Conservation (phyloP, 768 basidiomycete genomes). For the Tylopilus vinaceipallidus region DNA sequence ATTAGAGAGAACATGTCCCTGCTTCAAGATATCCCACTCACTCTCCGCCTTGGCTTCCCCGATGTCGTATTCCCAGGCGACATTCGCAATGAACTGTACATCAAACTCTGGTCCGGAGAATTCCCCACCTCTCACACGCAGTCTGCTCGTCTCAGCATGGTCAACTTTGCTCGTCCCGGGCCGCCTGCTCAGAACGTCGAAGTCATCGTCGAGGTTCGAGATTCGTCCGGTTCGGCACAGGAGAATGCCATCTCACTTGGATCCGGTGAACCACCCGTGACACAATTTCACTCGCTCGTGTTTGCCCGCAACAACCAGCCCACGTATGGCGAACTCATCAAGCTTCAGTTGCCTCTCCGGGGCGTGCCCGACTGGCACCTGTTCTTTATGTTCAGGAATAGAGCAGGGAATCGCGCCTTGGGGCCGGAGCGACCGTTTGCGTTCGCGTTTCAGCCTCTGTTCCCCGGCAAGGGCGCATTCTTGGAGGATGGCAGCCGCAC, state of each 20-base stretch:
- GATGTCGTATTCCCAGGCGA: slow-evolving; percentile 95
- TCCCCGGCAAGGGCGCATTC: slow-evolving; percentile 72
- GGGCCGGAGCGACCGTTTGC: slow-evolving; percentile 79
- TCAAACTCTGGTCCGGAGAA: slow-evolving; percentile 94
- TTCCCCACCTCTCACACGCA: slow-evolving; percentile 58
- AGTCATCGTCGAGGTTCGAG: slow-evolving; percentile 85
- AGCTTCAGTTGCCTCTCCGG: slow-evolving; percentile 70
- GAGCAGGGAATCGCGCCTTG: slow-evolving; percentile 48
- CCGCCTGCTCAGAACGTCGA: slow-evolving; percentile 62
- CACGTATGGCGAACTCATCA: slow-evolving; percentile 91
- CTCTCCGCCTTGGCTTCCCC: slow-evolving; percentile 87
- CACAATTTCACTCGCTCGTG: slow-evolving; percentile 87
- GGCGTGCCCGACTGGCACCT: slow-evolving; percentile 81
- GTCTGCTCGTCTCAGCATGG: slow-evolving; percentile 56
- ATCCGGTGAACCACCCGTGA: slow-evolving; percentile 77
- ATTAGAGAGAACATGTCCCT: slow-evolving; percentile 82
- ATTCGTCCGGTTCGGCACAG: slow-evolving; percentile 63
- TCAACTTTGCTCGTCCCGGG: slow-evolving; percentile 58
- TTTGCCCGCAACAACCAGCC: slow-evolving; percentile 86
- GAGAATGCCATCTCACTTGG: slow-evolving; percentile 79
- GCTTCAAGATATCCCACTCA: slow-evolving; percentile 77
- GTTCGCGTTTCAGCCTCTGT: slow-evolving; percentile 88
- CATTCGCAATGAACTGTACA: slow-evolving; percentile 90
- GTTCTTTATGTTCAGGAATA: slow-evolving; percentile 91
- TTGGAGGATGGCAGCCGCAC: slow-evolving; percentile 88